Evolutionary conservation across 805 yeast species (phyloP), one percentile per base, ranked within the genome.

Genomic region (Zygoascus biomembranicola): DNA sequence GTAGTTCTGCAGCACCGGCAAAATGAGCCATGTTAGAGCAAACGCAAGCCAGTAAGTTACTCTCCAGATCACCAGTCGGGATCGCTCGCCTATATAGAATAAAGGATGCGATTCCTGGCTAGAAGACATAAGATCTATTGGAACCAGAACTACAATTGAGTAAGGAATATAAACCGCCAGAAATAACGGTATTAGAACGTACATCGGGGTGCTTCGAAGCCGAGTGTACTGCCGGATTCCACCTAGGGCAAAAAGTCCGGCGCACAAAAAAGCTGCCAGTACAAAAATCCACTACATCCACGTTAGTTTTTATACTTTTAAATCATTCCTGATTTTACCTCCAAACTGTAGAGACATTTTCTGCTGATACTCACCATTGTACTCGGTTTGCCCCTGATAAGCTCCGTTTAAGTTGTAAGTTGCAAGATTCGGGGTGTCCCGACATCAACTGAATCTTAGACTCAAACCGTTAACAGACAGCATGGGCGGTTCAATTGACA

Each of bases 1-100:
- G 71, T 78, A 88, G 59, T 82, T 84, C 65, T 87, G 94, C 26
- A 85, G 70, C 35, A 84, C 69, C 0, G 96, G 96, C 49, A 88
- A 66, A 1, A 86, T 57, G 6, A 80, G 69, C 96, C 96, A 88
- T 43, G 95, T 88, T 52, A 87, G 69, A n/a, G 75, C 63, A 61
- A 87, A 88, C 0, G 95, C 85, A 9, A 79, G 69, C 96, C 96
- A 88, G 66, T 88, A 88, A 51, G 84, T 81, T 47, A 79, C 62
- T 60, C 85, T 77, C 96, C 96, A 88, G 42, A 85, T 63, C 4
- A 73, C 63, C n/a, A 81, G 69, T 5, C 85, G 73, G 9, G 74
- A 73, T 1, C 63, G 53, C 51, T 71, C 71, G n/a, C 79, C 75
- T 44, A 85, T 57, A 48, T 74, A 74, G 58, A 84, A 74, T 60